Evolutionary conservation across 164 flowering plant species (phyloP).

Genomic region (Magnolia kwangsiensis): DNA sequence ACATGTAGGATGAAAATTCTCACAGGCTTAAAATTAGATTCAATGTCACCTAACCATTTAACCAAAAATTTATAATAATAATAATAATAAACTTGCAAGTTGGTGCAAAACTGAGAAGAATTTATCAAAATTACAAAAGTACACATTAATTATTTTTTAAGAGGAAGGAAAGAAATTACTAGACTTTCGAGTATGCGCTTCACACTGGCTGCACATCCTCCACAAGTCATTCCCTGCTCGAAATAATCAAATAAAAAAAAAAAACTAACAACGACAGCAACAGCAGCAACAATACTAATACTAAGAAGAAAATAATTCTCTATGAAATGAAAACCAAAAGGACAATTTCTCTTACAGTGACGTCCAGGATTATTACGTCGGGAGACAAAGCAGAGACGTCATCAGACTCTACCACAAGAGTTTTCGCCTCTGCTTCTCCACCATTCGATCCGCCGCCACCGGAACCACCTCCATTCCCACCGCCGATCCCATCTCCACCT

Average conservation of each 20-base stretch:
- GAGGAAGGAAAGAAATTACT: slow-evolving; percentile 36
- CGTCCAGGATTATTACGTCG: slow-evolving; percentile 83
- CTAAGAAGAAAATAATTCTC: background rate
- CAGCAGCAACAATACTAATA: background rate
- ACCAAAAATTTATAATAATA: too few relatives aligned
- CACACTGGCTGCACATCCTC: slow-evolving; percentile 88
- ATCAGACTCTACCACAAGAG: slow-evolving; percentile 37
- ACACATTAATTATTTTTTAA: background rate
- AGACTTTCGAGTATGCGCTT: slow-evolving; percentile 82
- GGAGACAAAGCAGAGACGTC: slow-evolving; percentile 42
- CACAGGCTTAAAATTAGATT: background rate
- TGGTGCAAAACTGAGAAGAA: background rate
- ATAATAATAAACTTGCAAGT: background rate
- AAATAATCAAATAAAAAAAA: background rate
- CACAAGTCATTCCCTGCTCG: slow-evolving; percentile 84
- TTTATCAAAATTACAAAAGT: too few relatives aligned
- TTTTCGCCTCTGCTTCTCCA: slow-evolving; percentile 32
- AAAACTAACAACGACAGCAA: background rate
- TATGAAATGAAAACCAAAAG: background rate
- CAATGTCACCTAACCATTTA: background rate
- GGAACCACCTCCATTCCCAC: slow-evolving; percentile 39
- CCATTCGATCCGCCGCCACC: slow-evolving; percentile 40
- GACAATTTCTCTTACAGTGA: slow-evolving; percentile 51
- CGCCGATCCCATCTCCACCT: slow-evolving; percentile 37
- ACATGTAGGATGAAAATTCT: background rate